Conservation (phyloP, 129 eudicot genomes). For the Kitagawia praeruptora region DNA sequence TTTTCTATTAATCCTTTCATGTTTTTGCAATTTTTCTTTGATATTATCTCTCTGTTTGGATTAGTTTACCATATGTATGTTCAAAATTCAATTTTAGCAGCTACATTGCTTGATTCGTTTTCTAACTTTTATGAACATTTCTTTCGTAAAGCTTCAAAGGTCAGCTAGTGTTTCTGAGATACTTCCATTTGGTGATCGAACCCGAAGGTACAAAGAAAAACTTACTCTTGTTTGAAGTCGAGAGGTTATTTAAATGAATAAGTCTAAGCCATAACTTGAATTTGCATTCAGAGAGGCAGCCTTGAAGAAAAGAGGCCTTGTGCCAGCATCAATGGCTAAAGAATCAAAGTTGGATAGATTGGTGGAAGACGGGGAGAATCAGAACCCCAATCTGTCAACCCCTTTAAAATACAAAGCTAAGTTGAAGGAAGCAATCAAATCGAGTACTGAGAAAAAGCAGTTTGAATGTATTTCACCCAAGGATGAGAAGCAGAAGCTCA, state of each 20-base stretch:
- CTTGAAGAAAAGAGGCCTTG: conserved; percentile 58
- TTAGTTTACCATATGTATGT: not conserved
- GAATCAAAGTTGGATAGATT: conserved; percentile 18
- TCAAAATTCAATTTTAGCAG: not conserved
- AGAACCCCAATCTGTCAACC: conserved; percentile 63
- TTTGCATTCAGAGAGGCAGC: conserved; percentile 53
- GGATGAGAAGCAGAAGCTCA: conserved; percentile 45
- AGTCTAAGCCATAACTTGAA: not conserved
- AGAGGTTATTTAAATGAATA: not conserved
- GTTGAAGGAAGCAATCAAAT: conserved; percentile 56
- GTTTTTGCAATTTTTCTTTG: not conserved
- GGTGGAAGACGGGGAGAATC: conserved; percentile 60
- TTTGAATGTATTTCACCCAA: conserved; percentile 20
- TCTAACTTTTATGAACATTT: not conserved
- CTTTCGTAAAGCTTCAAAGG: conserved; percentile 37
- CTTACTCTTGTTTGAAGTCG: not conserved
- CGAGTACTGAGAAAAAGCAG: conserved; percentile 56
- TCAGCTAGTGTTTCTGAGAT: conserved; percentile 54
- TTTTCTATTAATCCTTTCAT: not conserved
- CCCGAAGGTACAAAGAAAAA: conserved; percentile 36
- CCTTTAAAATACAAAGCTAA: conserved; percentile 42
- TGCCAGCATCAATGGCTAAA: conserved; percentile 16
- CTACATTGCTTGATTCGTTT: not conserved
- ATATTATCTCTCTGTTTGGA: not conserved
- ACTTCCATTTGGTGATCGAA: conserved; percentile 42